A percentile compares a stretch with the other conserved stretches of the same genome.
Evolutionary conservation across 148 eudicot genomes (phyloP).

Genomic region (Polygonum aviculare): DNA sequence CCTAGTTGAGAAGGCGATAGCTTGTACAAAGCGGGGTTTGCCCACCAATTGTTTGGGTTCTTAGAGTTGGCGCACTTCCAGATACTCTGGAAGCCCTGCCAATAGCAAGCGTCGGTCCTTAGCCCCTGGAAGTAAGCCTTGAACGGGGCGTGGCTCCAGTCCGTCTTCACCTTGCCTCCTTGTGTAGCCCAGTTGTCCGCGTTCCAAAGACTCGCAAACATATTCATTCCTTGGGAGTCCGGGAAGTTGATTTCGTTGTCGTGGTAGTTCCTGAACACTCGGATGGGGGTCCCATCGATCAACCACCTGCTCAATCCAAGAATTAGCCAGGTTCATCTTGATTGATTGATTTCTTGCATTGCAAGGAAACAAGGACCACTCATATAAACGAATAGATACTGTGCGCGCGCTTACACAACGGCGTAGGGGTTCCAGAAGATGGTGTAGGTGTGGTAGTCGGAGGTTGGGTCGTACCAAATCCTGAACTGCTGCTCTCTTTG

Average conservation of each 20-base stretch:
- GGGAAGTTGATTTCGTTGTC: conserved; percentile 11
- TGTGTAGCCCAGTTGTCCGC: conserved; percentile 23
- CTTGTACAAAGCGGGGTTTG: neutral
- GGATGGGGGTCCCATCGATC: neutral
- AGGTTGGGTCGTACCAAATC: conserved; percentile 34
- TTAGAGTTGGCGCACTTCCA: neutral
- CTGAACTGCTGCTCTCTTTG: conserved; percentile 19
- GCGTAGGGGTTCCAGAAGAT: conserved; percentile 23
- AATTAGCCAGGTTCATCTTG: neutral
- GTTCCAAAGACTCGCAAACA: conserved; percentile 13
- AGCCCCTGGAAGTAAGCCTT: conserved; percentile 13
- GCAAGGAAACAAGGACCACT: no score
- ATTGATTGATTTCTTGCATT: neutral
- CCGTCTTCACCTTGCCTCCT: conserved; percentile 18
- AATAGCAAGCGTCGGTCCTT: conserved; percentile 9
- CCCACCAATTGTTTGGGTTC: neutral
- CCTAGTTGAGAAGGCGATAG: neutral
- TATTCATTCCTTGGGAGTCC: neutral
- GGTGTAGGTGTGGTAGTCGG: conserved; percentile 25
- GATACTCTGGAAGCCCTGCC: neutral
- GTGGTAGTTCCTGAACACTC: conserved; percentile 20
- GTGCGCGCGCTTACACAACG: no score
- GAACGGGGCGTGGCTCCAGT: conserved; percentile 18
- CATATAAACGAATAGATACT: no score
- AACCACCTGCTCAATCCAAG: neutral